phyloP scores from a whole-genome alignment of 2,329 filamentous ascomycete species.

The Lojkania enalia region DNA sequence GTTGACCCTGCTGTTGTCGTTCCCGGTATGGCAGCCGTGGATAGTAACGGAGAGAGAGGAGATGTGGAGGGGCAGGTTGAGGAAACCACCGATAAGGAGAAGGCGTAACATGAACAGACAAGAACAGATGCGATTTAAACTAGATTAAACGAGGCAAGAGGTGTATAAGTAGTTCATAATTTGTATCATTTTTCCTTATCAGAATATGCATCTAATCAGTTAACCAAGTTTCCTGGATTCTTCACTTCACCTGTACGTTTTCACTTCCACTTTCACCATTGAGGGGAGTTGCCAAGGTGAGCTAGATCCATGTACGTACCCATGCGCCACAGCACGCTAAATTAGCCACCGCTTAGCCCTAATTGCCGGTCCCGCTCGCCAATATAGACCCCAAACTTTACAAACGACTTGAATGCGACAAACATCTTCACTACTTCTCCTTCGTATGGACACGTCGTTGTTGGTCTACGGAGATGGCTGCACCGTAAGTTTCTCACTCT shows the following conservation, averaged over 20 bases:
- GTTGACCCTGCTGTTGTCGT: conserved; percentile 39
- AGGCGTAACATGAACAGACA: no score
- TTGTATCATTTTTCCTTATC: no score
- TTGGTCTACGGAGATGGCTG: conserved; percentile 15
- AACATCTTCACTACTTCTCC: conserved; percentile 16
- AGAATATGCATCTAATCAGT: no score
- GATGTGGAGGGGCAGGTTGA: conserved; percentile 24
- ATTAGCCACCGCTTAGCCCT: conserved; percentile 13
- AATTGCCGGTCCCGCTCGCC: conserved; percentile 10
- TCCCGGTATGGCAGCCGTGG: conserved; percentile 33
- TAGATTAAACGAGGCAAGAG: no score
- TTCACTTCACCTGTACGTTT: background rate
- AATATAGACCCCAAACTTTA: no score
- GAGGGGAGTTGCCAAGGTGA: background rate
- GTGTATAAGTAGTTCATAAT: no score
- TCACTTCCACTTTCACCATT: background rate
- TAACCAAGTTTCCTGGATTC: no score
- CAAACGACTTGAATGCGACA: no score
- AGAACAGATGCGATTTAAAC: no score
- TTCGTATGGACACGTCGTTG: conserved; percentile 25
- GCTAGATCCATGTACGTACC: background rate
- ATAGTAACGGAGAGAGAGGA: conserved; percentile 28
- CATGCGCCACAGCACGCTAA: conserved; percentile 6
- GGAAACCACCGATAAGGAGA: no score
- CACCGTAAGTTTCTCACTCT: conserved; percentile 20